Evolutionary conservation across 257 asterid species (phyloP).

Genomic region (Ophiorrhiza pumila): DNA sequence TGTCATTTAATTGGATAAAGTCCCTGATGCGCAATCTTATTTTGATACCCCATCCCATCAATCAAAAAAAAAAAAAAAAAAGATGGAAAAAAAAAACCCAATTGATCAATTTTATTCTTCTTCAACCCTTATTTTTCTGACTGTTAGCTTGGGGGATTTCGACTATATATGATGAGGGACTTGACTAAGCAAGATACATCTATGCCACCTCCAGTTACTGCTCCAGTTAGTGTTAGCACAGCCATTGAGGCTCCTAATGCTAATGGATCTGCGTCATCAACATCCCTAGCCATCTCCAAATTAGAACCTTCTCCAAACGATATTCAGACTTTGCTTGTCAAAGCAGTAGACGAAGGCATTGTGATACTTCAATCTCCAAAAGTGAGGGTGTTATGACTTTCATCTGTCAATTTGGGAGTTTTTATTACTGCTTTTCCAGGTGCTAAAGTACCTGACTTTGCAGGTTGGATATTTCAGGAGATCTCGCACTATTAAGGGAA

Average conservation of each 20-base stretch:
- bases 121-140: slow-evolving; percentile 11
- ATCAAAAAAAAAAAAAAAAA: no score
- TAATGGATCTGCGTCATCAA: slow-evolving; percentile 67
- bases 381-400: slow-evolving; percentile 36
- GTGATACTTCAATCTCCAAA: slow-evolving; percentile 71
- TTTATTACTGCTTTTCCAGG: slow-evolving; percentile 4
- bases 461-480: slow-evolving; percentile 92
- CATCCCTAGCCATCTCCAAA: slow-evolving; percentile 57
- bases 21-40: neutral
- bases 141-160: slow-evolving; percentile 68
- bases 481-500: slow-evolving; percentile 85
- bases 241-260: slow-evolving; percentile 40
- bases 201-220: slow-evolving; percentile 45
- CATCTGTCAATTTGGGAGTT: neutral
- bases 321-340: slow-evolving; percentile 43
- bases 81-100: neutral
- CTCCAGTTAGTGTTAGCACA: slow-evolving; percentile 40
- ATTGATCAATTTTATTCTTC: neutral
- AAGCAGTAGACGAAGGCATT: slow-evolving; percentile 75
- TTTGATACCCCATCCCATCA: neutral
- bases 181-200: slow-evolving; percentile 42
- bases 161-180: slow-evolving; percentile 54
- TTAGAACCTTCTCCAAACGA: slow-evolving; percentile 38
- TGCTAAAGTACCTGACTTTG: slow-evolving; percentile 21
- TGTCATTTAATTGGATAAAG: neutral